Base-by-base conservation (phyloP, 768 basidiomycete species). In the Mrakia gelida region DNA sequence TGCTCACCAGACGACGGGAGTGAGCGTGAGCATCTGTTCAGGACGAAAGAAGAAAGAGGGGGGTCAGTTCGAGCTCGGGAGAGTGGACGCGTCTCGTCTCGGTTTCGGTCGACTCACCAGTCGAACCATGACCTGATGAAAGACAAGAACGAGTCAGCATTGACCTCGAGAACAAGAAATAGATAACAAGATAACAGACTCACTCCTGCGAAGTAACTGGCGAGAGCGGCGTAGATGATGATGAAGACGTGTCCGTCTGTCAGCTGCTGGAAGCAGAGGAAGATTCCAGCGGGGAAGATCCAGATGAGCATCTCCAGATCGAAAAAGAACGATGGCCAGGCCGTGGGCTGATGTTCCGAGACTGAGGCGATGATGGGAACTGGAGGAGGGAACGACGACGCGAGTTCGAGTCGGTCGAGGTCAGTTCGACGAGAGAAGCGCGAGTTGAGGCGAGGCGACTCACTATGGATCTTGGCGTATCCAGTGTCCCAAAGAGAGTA, bases 321-420 rank as follows among this genome's bases (percentile, higher is more conserved):
- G 92, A 98, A 98, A 87, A 96, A 98, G 89, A 98, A 98, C 2
- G 97, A 92, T 15, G 97, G 96, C 97, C 97, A 99, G 54, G 97
- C 97, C 8, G 97, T 98, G 26, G 97, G 97, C 84, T 99, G 97
- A 86, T 99, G 97, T 86, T 98, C 97, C 28, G 95, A 97, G 54
- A 99, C 97, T 26, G 95, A 98, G 15, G 97, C 97, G 81, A 99
- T 98, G 86, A 98, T 98, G 38, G 95, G 95, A 81, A 97, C 84
- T 85, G 75, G 3, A 8, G 34, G 45, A n/a, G 34, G 16, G 38
- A 43, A 38, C 7, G 21, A 49, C 67, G 28, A 43, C n/a, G 59
- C 15, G 30, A 68, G 43, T n/a, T 28, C 7, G 41, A 78, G 16
- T 34, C 28, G 63, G 16, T 34, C 28, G 63, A 7, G 26, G 26